Evolutionary conservation across 2,329 filamentous ascomycete species (phyloP).

Genomic region (Aspergillus fructus): DNA sequence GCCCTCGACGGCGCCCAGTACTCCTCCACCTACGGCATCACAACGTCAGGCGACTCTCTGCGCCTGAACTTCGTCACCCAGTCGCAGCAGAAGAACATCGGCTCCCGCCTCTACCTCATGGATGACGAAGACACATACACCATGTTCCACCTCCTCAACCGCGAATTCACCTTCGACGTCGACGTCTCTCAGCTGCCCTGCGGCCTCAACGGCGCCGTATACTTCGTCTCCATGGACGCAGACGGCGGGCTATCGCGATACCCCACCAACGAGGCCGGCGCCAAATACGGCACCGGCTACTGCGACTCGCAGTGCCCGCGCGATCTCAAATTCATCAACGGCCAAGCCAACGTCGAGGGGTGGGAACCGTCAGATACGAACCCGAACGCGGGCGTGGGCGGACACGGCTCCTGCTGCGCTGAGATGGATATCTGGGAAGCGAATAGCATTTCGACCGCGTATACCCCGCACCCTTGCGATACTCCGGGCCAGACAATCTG

Average conservation of each 20-base stretch:
- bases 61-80: conserved; percentile 50
- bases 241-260: conserved; percentile 59
- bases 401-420: conserved; percentile 62
- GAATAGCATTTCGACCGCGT: conserved; percentile 63
- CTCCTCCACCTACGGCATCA: conserved; percentile 52
- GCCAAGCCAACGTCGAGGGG: conserved; percentile 55
- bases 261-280: conserved; percentile 56
- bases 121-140: conserved; percentile 62
- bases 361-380: conserved; percentile 55
- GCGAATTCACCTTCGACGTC: conserved; percentile 72
- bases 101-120: conserved; percentile 64
- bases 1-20: conserved; percentile 60
- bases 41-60: conserved; percentile 49
- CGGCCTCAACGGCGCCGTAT: conserved; percentile 70
- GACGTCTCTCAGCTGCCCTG: conserved; percentile 68
- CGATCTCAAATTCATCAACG: conserved; percentile 48
- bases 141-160: conserved; percentile 63
- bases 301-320: conserved; percentile 61
- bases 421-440: conserved; percentile 74
- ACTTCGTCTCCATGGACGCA: conserved; percentile 61
- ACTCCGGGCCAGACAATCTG: conserved; percentile 53
- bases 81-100: conserved; percentile 37
- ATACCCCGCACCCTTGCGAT: conserved; percentile 65
- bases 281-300: conserved; percentile 63
- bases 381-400: conserved; percentile 53